Conservation (phyloP, 2,329 filamentous ascomycete genomes). For the Aureobasidium sp. region DNA sequence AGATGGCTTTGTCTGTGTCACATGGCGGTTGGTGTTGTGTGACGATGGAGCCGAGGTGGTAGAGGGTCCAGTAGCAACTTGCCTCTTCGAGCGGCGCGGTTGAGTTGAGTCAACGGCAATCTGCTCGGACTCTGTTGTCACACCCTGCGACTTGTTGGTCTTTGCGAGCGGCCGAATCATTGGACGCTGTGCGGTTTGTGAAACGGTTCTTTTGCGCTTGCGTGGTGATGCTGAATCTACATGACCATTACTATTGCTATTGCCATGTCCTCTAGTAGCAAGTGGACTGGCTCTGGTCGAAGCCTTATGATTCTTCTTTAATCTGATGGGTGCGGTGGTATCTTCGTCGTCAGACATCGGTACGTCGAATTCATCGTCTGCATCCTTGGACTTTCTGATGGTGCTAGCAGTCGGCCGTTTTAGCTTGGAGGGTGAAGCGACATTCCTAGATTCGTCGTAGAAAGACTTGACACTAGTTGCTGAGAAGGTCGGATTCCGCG, state of each 20-base stretch:
- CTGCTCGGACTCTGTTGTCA: background rate
- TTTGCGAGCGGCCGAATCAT: background rate
- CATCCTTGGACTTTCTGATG: background rate
- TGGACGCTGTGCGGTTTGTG: background rate
- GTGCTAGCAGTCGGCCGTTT: background rate
- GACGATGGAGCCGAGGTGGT: background rate
- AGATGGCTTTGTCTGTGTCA: background rate
- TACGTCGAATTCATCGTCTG: conserved; percentile 36
- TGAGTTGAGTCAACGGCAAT: background rate
- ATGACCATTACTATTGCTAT: background rate
- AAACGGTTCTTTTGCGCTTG: conserved; percentile 10
- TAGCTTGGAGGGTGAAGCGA: background rate
- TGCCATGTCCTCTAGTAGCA: background rate
- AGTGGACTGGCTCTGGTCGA: background rate
- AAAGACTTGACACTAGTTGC: background rate
- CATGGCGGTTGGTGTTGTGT: background rate
- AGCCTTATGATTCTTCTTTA: background rate
- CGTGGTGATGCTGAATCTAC: background rate
- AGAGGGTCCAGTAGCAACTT: background rate
- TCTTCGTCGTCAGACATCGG: conserved; percentile 33
- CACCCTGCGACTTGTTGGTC: background rate
- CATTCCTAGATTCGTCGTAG: background rate
- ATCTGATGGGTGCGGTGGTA: background rate
- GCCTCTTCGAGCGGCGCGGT: background rate
- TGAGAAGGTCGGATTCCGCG: conserved; percentile 23